Conservation (phyloP, 2,329 filamentous ascomycete genomes). For the Fonsecaea monophora region DNA sequence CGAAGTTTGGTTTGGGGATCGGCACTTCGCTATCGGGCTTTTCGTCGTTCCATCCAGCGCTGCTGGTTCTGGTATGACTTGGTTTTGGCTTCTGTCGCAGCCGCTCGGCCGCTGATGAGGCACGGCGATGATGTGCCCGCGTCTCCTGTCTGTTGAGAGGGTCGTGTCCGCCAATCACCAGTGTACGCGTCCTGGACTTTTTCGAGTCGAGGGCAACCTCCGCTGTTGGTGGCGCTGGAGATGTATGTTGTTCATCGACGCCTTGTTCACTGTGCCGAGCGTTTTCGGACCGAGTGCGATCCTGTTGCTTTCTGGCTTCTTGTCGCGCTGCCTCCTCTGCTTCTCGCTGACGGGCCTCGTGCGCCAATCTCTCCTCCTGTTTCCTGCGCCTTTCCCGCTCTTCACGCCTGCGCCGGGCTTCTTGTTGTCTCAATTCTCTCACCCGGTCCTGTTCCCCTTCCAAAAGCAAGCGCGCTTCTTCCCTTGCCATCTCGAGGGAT, state of each 20-base stretch:
- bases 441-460: slow-evolving; percentile 39
- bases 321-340: not conserved
- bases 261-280: not conserved
- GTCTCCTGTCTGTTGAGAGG: slow-evolving; percentile 2
- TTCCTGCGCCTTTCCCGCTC: slow-evolving; percentile 24
- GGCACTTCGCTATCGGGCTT: slow-evolving; percentile 13
- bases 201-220: not conserved
- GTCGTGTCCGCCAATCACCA: slow-evolving; percentile 27
- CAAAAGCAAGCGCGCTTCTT: slow-evolving; percentile 40
- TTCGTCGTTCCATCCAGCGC: slow-evolving; percentile 17
- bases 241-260: not conserved
- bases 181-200: slow-evolving; percentile 25
- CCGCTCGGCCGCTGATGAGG: slow-evolving; percentile 18
- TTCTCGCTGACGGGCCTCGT: slow-evolving; percentile 14
- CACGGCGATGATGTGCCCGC: slow-evolving; percentile 16
- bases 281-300: not conserved
- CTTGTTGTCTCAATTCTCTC: slow-evolving; percentile 29
- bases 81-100: slow-evolving; percentile 6
- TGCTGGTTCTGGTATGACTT: slow-evolving; percentile 17
- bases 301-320: not conserved
- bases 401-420: slow-evolving; percentile 25
- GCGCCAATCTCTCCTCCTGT: slow-evolving; percentile 6
- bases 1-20: slow-evolving; percentile 50
- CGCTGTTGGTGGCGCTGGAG: not conserved
- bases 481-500: slow-evolving; percentile 36